Percentiles rank a stretch among this genome's conserved stretches.
Evolutionary conservation across 352 stramenopile species (phyloP).

Genomic region (Pythium pectinolyticum): DNA sequence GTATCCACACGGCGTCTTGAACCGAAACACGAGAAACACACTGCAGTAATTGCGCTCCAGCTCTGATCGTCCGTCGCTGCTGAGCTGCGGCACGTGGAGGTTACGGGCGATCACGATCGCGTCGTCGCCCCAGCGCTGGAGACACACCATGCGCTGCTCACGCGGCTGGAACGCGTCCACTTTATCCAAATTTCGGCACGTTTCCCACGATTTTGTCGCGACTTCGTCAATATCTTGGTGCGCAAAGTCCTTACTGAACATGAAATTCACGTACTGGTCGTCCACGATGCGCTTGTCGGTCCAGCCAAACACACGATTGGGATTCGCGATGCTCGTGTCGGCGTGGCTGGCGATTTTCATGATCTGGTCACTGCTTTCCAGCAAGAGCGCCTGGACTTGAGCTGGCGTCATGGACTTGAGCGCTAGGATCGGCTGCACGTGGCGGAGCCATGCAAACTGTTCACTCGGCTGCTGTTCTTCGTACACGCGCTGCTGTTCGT

Average conservation of each 20-base stretch:
- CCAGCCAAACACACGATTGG: slow-evolving; percentile 24
- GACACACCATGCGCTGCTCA: slow-evolving; percentile 16
- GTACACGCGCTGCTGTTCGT: slow-evolving; percentile 21
- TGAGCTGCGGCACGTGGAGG: slow-evolving; percentile 22
- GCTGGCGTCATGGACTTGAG: slow-evolving; percentile 7
- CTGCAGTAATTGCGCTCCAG: slow-evolving; percentile 29
- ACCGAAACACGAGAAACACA: slow-evolving; percentile 26
- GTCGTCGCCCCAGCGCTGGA: slow-evolving; percentile 27
- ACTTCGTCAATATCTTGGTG: slow-evolving; percentile 26
- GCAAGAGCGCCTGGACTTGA: slow-evolving; percentile 12
- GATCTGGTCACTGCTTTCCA: slow-evolving; percentile 25
- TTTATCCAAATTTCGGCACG: slow-evolving; percentile 21
- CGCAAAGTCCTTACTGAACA: slow-evolving; percentile 33
- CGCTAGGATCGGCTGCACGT: slow-evolving; percentile 17
- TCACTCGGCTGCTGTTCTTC: slow-evolving; percentile 9
- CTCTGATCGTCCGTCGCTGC: slow-evolving; percentile 19
- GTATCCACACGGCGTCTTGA: slow-evolving; percentile 17
- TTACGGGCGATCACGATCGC: slow-evolving; percentile 27
- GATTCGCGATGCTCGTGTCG: slow-evolving; percentile 11
- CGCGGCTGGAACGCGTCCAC: slow-evolving; percentile 30
- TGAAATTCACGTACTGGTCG: slow-evolving; percentile 27
- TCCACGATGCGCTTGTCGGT: slow-evolving; percentile 30
- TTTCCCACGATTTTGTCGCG: slow-evolving; percentile 27
- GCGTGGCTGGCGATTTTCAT: slow-evolving; percentile 15
- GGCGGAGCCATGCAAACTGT: slow-evolving; percentile 27